Conservation (phyloP, 2,329 filamentous ascomycete species). For the Aspergillus clavatus region DNA sequence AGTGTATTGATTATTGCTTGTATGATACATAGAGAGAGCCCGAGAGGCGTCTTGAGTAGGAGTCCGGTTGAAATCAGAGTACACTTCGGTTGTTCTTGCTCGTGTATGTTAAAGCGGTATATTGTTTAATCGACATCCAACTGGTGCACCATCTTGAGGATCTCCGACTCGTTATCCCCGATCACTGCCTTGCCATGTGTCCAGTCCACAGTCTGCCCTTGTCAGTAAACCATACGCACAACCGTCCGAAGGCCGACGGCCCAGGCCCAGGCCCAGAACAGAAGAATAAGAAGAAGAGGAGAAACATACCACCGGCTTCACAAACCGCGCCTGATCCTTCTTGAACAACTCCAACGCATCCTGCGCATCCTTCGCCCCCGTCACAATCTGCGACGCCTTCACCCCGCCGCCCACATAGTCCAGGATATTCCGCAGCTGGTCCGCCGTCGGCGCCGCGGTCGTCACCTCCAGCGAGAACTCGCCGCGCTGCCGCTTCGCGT, state of each 20-base stretch:
- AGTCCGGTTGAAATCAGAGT: not conserved
- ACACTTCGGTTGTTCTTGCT: not conserved
- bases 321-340: slow-evolving; percentile 61
- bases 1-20: slow-evolving; percentile 17
- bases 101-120: too few relatives aligned
- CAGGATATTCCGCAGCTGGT: slow-evolving; percentile 78
- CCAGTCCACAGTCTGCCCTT: slow-evolving; percentile 72
- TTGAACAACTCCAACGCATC: slow-evolving; percentile 79
- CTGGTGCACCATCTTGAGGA: slow-evolving; percentile 70
- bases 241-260: too few relatives aligned
- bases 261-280: not conserved
- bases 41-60: slow-evolving; percentile 1
- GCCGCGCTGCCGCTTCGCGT: slow-evolving; percentile 56
- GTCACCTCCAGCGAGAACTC: slow-evolving; percentile 86
- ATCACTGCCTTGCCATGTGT: slow-evolving; percentile 75
- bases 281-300: slow-evolving; percentile 4
- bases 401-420: slow-evolving; percentile 52
- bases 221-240: too few relatives aligned
- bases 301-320: slow-evolving; percentile 67
- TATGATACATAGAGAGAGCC: slow-evolving; percentile 31
- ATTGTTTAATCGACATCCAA: too few relatives aligned
- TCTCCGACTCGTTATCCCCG: slow-evolving; percentile 81
- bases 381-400: slow-evolving; percentile 60
- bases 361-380: slow-evolving; percentile 65
- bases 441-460: slow-evolving; percentile 70